Evolutionary conservation across 1,139 yeast species (phyloP), one percentile per base, ranked within the genome.

Genomic region (Yamadazyma sp.): DNA sequence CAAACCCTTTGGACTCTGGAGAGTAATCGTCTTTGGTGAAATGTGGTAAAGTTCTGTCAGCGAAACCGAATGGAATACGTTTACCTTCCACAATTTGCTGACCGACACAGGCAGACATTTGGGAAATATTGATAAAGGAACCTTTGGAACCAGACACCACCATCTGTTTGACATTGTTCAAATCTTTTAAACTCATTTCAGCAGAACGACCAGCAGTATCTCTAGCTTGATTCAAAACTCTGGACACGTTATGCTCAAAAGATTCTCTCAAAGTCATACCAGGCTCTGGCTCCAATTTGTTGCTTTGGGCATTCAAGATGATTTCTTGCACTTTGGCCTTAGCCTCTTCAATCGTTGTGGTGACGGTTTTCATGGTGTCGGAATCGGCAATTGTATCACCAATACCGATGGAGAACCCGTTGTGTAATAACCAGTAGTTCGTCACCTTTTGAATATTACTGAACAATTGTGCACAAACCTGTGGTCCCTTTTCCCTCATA

Each of bases 71-170:
- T 26, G 97, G 95, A 72, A 94, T 92, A 79, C 99, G 95, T 65
- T 88, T 92, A 79, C 99, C 99, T 71, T 92, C 98, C 35, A 94
- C 98, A 69, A 95, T 92, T 64, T 94, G 99, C 69, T 94, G 99
- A 56, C 99, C 99, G 24, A 92, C 99, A 85, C 98, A 92, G 6
- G 99, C 99, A 36, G 98, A 89, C 98, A 94, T 94, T 71, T 91
- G 98, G 20, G 99, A 95, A 64, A 94, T 92, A 64, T 94, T 94
- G 64, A 94, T 94, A 64, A 91, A 92, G 11, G 98, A 94, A 75
- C 99, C 99, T 69, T 94, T 94, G 23, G 99, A 94, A 60, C 99
- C 99, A 11, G 98, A 92, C 49, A 92, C 86, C 45, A 92, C 98
- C 99, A 94, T 94, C 72, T 94, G 98, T 62, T 94, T 94, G 54